phyloP scores from a whole-genome alignment of 2,329 filamentous ascomycete genomes.

The Cladorrhinum sp. region DNA sequence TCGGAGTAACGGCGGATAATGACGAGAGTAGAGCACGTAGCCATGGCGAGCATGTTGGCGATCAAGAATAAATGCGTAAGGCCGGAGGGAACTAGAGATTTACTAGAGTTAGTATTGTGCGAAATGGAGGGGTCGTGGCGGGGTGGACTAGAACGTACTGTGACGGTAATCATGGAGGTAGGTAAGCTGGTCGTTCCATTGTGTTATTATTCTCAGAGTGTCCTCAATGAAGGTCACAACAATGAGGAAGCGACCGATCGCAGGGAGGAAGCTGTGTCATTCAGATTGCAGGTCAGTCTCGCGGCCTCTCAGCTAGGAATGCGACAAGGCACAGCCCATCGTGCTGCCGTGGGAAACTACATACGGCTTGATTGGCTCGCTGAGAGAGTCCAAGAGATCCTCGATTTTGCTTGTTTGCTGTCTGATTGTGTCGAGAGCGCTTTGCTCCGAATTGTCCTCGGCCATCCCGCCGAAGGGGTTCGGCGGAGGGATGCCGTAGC shows the following conservation, averaged over 20 bases:
- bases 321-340: background rate
- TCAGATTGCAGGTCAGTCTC: conserved; percentile 23
- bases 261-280: conserved; percentile 74
- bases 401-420: conserved; percentile 98
- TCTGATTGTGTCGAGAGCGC: conserved; percentile 81
- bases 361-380: conserved; percentile 93
- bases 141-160: conserved; percentile 60
- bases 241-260: conserved; percentile 94
- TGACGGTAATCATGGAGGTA: conserved; percentile 91
- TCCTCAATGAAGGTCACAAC: conserved; percentile 98
- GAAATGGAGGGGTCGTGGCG: background rate
- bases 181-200: conserved; percentile 92
- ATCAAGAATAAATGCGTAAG: conserved; percentile 92
- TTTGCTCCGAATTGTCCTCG: conserved; percentile 61
- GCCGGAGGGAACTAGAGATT: conserved; percentile 70
- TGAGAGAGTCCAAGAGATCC: conserved; percentile 80
- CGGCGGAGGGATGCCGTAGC: conserved; percentile 75
- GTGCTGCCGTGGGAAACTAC: conserved; percentile 33
- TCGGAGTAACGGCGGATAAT: conserved; percentile 91
- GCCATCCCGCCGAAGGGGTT: conserved; percentile 65
- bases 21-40: conserved; percentile 75
- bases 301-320: background rate
- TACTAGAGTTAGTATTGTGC: conserved; percentile 16
- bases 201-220: conserved; percentile 90
- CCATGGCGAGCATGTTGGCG: conserved; percentile 86